phyloP scores from a whole-genome alignment of 371 early-diverging fungal genomes.

The Fennellomyces sp. region DNA sequence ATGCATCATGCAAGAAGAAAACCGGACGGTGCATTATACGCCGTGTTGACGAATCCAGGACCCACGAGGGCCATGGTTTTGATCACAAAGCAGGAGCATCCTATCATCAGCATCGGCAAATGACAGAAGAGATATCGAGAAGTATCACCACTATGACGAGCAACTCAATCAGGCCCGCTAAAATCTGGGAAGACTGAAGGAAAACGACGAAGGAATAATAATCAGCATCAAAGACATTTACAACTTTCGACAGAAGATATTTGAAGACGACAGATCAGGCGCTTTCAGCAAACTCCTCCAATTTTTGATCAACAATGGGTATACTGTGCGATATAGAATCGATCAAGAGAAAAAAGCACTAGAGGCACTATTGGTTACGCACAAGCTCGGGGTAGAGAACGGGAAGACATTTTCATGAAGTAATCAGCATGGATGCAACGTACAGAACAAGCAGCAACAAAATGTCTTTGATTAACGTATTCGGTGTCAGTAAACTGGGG shows the following conservation, averaged over 20 bases:
- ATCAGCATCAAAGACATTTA: not conserved
- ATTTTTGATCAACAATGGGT: not conserved
- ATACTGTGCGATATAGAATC: not conserved
- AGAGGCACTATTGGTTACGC: not conserved
- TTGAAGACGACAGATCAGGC: not conserved
- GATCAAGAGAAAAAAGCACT: not conserved
- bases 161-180: too few relatives aligned
- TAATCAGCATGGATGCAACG: not conserved
- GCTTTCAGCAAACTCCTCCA: not conserved
- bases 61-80: too few relatives aligned
- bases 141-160: too few relatives aligned
- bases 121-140: too few relatives aligned
- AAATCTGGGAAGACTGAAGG: too few relatives aligned
- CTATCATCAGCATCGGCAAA: too few relatives aligned
- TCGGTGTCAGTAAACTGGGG: conserved; percentile 6
- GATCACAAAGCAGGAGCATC: too few relatives aligned
- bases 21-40: too few relatives aligned
- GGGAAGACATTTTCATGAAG: not conserved
- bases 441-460: not conserved
- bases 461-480: not conserved
- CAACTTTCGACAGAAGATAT: not conserved
- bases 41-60: too few relatives aligned
- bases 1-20: too few relatives aligned
- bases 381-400: not conserved
- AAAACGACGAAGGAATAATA: not conserved